Base-by-base conservation (phyloP, 1,284 basidiomycete genomes). In the Ceratobasidium sp. region DNA sequence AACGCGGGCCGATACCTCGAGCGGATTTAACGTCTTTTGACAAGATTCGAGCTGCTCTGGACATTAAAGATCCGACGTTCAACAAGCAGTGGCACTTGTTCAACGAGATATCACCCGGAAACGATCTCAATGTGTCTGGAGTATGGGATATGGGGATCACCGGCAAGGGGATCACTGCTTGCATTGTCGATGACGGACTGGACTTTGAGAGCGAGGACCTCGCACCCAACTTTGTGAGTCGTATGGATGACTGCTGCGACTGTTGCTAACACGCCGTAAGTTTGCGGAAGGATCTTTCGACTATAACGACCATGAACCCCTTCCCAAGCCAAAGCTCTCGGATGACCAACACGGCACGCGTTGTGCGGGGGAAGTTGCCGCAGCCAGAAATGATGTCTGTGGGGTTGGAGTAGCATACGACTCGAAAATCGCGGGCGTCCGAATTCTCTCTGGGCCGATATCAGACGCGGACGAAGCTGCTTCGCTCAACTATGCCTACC, bases 301-400 rank as follows among this genome's bases (percentile, higher is more conserved):
- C 81, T 99, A 96, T 81, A 99, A 99, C 80, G 94, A 97, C 78
- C 95, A 99, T 79, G 89, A 88, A 41, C 84, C 89, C 9, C 84
- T 98, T 10, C 97, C 97, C 3, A 91, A 91, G 50, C 97, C 97
- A 0, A 87, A 91, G 64, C 88, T 97, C 57, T 86, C 85, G 28
- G 96, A 99, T 77, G 97, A 99, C 78, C 93, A 94, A 79, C 97
- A 99, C 79, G 97, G 97, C 18, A 99, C 97, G 0, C 91, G 97
- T 1, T 99, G 97, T 80, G 97, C 97, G 0, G 97, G 97, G 36
- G 97, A 99, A 81, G 91, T 99, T 70, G 96, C 94, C n/a, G 97
- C 97, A 0, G 88, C 87, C n/a, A 95, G 93, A 80, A 99, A 99
- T 82, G 90, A 93, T 74, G 92, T 92, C 0, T 99, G 97, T 79